Percentiles rank a stretch among this genome's conserved stretches.
These are phyloP conservation scores for Eucalyptus cladocalyx DNA, from an alignment of 345 rosid species.

Conservation along the genomic window DNA sequence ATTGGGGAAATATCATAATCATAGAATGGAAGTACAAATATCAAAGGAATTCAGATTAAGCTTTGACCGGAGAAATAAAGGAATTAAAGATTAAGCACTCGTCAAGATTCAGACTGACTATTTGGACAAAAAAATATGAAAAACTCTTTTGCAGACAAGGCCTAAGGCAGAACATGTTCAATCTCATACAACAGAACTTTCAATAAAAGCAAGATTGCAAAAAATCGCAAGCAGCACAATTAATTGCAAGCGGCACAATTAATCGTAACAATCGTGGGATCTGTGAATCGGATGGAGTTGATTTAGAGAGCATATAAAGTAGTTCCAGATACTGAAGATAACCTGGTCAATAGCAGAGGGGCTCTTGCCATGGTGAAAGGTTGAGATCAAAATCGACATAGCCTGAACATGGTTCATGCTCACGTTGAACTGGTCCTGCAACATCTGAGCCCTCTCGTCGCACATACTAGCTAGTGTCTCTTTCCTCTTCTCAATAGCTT, in stretches of 20 bases:
- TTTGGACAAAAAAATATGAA: not conserved
- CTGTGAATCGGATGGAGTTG: not conserved
- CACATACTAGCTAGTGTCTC: conserved; percentile 83
- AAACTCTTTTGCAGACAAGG: not conserved
- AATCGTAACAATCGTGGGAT: not conserved
- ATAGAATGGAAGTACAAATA: not conserved
- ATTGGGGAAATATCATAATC: not conserved
- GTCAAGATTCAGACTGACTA: not conserved
- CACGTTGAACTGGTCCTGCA: conserved; percentile 98
- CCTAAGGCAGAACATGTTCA: not conserved
- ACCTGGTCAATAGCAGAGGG: conserved; percentile 99
- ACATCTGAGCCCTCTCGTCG: conserved; percentile 94
- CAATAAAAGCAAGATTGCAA: not conserved
- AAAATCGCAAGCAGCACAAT: not conserved
- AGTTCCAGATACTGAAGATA: not conserved
- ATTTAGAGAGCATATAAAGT: not conserved
- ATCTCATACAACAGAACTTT: not conserved
- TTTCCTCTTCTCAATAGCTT: conserved; percentile 70
- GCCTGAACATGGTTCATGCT: conserved; percentile 98
- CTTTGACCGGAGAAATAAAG: not conserved
- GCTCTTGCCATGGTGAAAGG: conserved; percentile 80
- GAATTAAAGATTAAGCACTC: not conserved
- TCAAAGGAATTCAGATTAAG: not conserved
- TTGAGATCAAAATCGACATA: conserved; percentile 88
- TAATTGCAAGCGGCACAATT: not conserved